Evolutionary conservation across 768 basidiomycete species (phyloP).

Genomic region (Suillus subluteus): DNA sequence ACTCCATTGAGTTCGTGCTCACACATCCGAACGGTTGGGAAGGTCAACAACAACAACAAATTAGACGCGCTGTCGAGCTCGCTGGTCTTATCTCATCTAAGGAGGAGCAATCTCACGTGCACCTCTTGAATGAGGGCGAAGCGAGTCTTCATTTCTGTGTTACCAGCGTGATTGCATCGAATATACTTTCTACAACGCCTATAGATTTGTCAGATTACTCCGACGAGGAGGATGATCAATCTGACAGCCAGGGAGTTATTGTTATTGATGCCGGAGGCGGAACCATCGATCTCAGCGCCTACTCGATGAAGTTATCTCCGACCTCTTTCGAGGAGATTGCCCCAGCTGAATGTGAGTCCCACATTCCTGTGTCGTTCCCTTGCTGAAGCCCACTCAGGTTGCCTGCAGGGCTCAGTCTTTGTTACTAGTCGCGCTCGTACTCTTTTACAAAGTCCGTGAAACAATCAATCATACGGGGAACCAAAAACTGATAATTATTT

Average conservation of each 20-base stretch:
- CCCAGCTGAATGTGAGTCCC: slow-evolving; percentile 32
- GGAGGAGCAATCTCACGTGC: slow-evolving; percentile 21
- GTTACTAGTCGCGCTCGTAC: slow-evolving; percentile 34
- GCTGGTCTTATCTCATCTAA: slow-evolving; percentile 27
- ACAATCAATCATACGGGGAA: neutral
- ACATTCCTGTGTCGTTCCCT: neutral
- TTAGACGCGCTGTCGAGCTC: slow-evolving; percentile 27
- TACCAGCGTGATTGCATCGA: slow-evolving; percentile 41
- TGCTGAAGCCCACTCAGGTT: slow-evolving; percentile 28
- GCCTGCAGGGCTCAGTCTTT: slow-evolving; percentile 41
- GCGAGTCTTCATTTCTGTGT: slow-evolving; percentile 43
- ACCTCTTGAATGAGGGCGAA: slow-evolving; percentile 31
- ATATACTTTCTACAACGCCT: slow-evolving; percentile 22
- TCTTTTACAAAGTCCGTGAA: slow-evolving; percentile 32
- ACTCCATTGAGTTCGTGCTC: slow-evolving; percentile 26
- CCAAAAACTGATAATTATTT: neutral
- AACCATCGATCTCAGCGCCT: slow-evolving; percentile 43
- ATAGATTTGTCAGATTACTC: slow-evolving; percentile 6
- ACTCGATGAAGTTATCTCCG: slow-evolving; percentile 27
- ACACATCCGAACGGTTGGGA: slow-evolving; percentile 39
- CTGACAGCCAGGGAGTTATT: slow-evolving; percentile 40
- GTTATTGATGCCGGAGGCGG: slow-evolving; percentile 52
- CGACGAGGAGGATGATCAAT: slow-evolving; percentile 8
- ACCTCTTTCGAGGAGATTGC: slow-evolving; percentile 38
- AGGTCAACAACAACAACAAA: slow-evolving; percentile 32